Evolutionary conservation across 2,329 filamentous ascomycete genomes (phyloP).

Genomic region (Colletotrichum tabaci): DNA sequence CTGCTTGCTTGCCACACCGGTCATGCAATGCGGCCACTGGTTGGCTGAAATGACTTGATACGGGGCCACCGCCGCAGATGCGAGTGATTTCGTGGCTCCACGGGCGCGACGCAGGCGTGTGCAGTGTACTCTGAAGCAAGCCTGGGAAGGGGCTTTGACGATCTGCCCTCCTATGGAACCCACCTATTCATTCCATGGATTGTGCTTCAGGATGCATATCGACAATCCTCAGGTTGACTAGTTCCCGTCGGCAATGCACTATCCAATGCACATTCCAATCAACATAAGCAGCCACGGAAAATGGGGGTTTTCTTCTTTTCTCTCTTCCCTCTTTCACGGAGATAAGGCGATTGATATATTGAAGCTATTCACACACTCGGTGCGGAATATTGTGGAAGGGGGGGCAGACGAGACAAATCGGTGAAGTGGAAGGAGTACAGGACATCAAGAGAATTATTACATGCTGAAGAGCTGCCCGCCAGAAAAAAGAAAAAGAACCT

Average conservation of each 20-base stretch:
- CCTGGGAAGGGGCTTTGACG: conserved; percentile 1
- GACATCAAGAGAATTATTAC: conserved; percentile 64
- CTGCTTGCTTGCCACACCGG: conserved; percentile 2
- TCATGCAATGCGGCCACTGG: conserved; percentile 37
- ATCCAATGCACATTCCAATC: not conserved
- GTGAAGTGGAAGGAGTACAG: conserved; percentile 53
- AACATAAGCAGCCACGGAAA: too few relatives aligned
- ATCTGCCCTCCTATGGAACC: conserved; percentile 23
- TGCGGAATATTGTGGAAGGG: conserved; percentile 39
- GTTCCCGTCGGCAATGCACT: not conserved
- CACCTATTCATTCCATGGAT: not conserved
- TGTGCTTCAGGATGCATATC: not conserved
- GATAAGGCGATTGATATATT: conserved; percentile 24
- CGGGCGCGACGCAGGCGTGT: conserved; percentile 11
- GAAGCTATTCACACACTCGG: conserved; percentile 40
- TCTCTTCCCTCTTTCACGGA: conserved; percentile 8
- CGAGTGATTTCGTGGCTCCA: conserved; percentile 33
- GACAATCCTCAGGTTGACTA: not conserved
- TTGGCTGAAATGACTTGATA: conserved; percentile 37
- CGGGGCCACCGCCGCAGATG: conserved; percentile 29
- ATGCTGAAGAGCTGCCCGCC: conserved; percentile 58
- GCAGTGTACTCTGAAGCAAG: not conserved
- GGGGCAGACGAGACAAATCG: conserved; percentile 43
- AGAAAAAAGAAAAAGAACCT: conserved; percentile 45
- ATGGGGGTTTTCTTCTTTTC: not conserved